These are phyloP conservation scores for Eutrema heterophyllum DNA, from an alignment of 345 rosid genomes.

Conservation along the genomic window DNA sequence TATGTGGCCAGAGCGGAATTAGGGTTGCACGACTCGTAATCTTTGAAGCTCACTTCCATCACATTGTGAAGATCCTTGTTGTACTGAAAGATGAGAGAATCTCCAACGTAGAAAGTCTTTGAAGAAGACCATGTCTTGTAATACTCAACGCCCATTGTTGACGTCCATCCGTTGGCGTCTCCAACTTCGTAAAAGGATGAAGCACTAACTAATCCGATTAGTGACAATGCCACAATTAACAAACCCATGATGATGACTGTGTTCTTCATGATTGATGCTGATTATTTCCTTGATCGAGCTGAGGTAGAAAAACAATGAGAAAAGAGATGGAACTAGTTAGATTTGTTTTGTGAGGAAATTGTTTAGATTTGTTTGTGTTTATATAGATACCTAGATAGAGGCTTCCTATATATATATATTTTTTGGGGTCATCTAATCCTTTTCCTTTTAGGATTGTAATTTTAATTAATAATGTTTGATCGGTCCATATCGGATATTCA, in stretches of 20 bases:
- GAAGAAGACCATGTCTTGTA: slow-evolving; percentile 28
- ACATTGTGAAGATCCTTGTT: neutral
- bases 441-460: too few relatives aligned
- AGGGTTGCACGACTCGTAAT: slow-evolving; percentile 16
- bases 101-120: slow-evolving; percentile 24
- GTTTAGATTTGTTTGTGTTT: neutral
- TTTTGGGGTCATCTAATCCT: too few relatives aligned
- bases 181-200: slow-evolving; percentile 14
- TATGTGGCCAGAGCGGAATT: neutral
- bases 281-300: neutral
- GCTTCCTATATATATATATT: too few relatives aligned
- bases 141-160: slow-evolving; percentile 5
- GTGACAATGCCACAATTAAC: slow-evolving; percentile 1
- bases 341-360: neutral
- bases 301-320: neutral
- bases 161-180: slow-evolving; percentile 20
- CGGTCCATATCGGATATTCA: too few relatives aligned
- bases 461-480: too few relatives aligned
- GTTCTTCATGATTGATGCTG: slow-evolving; percentile 12
- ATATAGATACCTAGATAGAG: neutral
- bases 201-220: neutral
- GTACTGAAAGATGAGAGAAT: slow-evolving; percentile 17
- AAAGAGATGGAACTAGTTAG: neutral
- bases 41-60: slow-evolving; percentile 8
- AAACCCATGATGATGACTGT: slow-evolving; percentile 10